Conservation (phyloP, 306 rosid species). For the Lathyrus sativus region DNA sequence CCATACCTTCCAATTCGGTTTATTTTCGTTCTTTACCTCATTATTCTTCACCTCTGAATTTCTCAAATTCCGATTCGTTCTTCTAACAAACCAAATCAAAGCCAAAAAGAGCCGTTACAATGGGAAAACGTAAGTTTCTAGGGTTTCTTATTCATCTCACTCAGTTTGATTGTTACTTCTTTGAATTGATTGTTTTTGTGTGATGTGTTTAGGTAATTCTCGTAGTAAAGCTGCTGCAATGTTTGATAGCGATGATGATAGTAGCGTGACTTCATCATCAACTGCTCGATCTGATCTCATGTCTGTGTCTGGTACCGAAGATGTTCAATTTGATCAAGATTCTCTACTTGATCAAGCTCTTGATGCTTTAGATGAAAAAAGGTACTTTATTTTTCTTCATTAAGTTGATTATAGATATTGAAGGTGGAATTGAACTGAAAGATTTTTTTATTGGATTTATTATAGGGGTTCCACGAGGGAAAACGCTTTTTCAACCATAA, state of each 20-base stretch:
- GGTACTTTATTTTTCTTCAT: constrained; percentile 43
- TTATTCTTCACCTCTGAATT: constrained; percentile 35
- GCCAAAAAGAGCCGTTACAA: constrained; percentile 39
- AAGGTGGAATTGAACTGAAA: neutral
- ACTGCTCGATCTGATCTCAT: constrained; percentile 66
- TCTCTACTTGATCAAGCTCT: constrained; percentile 82
- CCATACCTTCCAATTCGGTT: constrained; percentile 47
- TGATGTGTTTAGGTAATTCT: constrained; percentile 57
- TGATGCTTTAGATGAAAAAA: constrained; percentile 81
- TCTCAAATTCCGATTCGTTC: constrained; percentile 47
- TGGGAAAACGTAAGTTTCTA: constrained; percentile 86
- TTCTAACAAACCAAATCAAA: constrained; percentile 37
- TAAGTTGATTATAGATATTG: constrained; percentile 20
- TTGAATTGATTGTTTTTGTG: neutral
- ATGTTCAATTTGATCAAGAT: constrained; percentile 66
- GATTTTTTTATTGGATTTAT: constrained; percentile 15
- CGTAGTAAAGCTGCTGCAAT: constrained; percentile 72
- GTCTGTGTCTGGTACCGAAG: constrained; percentile 58
- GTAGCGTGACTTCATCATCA: constrained; percentile 83
- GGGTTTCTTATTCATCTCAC: constrained; percentile 28
- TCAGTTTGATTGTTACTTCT: neutral
- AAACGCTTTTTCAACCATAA: constrained; percentile 62
- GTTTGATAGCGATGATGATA: constrained; percentile 81
- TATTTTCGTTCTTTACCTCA: constrained; percentile 33
- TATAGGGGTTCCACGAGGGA: constrained; percentile 85